Percentiles rank a stretch among this genome's conserved stretches.
phyloP scores from a whole-genome alignment of 2,329 filamentous ascomycete genomes.

The Pyrenochaeta sp. region DNA sequence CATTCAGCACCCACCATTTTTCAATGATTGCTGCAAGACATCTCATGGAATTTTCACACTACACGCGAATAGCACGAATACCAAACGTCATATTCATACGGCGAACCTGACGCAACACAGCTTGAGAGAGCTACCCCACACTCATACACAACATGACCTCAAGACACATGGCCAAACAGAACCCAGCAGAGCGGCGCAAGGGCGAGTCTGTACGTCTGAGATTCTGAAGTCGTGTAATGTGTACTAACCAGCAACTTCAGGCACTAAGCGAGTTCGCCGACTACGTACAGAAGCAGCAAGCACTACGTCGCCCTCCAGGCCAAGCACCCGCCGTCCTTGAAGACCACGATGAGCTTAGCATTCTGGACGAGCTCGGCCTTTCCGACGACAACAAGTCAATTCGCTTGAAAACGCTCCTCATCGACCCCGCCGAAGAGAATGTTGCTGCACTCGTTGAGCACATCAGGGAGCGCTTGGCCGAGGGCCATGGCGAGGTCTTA shows the following conservation, averaged over 20 bases:
- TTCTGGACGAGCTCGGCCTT: conserved; percentile 80
- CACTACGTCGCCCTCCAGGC: conserved; percentile 63
- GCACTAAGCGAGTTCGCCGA: conserved; percentile 96
- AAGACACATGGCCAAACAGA: conserved; percentile 62
- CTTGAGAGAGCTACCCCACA: conserved; percentile 27
- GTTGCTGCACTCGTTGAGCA: conserved; percentile 70
- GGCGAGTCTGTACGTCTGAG: conserved; percentile 76
- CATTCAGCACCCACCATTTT: conserved; percentile 24
- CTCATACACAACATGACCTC: conserved; percentile 43
- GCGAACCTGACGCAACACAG: conserved; percentile 25
- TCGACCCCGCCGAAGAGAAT: conserved; percentile 65
- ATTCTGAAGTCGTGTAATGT: background rate
- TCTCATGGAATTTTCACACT: conserved; percentile 45
- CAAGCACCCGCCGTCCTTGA: conserved; percentile 54
- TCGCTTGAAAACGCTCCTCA: conserved; percentile 78
- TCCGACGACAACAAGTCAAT: conserved; percentile 74
- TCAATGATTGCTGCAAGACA: conserved; percentile 40
- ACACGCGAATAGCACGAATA: conserved; percentile 30
- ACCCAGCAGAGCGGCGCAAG: conserved; percentile 81
- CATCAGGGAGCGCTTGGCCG: conserved; percentile 70
- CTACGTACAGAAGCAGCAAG: conserved; percentile 95
- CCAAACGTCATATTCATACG: conserved; percentile 34
- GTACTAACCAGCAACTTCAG: conserved; percentile 46
- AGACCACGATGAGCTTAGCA: conserved; percentile 88
- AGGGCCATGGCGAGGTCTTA: conserved; percentile 87